phyloP scores from a whole-genome alignment of 176 grass and related monocot genomes.

The Hsuehochloa calcarea region DNA sequence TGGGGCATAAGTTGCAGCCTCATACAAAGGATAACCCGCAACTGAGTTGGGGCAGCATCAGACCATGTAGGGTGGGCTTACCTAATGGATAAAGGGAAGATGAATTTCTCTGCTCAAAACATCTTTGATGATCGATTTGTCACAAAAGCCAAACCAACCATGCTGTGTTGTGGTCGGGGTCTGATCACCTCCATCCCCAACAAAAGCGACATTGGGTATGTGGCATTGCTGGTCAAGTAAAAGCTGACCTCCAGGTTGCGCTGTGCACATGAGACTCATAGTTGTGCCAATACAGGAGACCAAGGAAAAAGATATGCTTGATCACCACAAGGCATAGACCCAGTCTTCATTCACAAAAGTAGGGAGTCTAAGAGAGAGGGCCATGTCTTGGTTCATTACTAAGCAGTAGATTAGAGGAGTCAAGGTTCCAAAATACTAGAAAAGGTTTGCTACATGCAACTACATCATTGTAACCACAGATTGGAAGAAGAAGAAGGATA shows the following conservation, averaged over 20 bases:
- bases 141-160: background rate
- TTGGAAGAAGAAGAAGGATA: background rate
- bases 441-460: background rate
- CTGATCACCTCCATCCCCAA: background rate
- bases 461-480: background rate
- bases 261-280: background rate
- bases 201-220: background rate
- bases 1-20: background rate
- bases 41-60: background rate
- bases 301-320: background rate
- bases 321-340: background rate
- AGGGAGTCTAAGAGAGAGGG: background rate
- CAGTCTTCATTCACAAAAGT: background rate
- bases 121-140: background rate
- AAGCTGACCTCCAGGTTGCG: background rate
- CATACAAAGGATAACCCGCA: background rate
- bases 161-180: background rate
- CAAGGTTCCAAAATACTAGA: background rate
- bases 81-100: background rate
- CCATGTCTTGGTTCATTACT: background rate
- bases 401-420: background rate
- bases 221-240: slow-evolving; percentile 6
- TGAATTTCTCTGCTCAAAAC: background rate
- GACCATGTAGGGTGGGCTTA: background rate
- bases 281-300: background rate